Evolutionary conservation across 2,329 filamentous ascomycete species (phyloP).

Genomic region (Ophiosphaerella korrae): DNA sequence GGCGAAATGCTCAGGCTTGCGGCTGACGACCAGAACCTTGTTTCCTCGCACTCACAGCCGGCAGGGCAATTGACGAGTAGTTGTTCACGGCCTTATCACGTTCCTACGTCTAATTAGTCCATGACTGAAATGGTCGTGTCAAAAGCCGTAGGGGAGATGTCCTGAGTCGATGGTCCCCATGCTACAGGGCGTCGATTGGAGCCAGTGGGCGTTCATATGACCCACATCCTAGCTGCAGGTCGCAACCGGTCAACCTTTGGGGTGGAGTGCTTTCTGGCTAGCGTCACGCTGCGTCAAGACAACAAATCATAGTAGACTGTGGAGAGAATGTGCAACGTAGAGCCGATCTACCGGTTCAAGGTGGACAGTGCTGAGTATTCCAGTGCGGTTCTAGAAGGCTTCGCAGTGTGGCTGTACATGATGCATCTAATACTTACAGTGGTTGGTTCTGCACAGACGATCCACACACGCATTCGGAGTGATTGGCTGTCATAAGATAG

Average conservation of each 20-base stretch:
- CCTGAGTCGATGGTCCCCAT: constrained; percentile 14
- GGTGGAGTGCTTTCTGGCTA: constrained; percentile 8
- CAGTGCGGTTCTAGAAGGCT: constrained; percentile 21
- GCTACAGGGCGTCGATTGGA: constrained; percentile 13
- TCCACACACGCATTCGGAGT: background rate
- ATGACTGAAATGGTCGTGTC: constrained; percentile 13
- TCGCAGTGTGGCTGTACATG: constrained; percentile 22
- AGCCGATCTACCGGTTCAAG: constrained; percentile 13
- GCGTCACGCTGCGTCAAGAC: constrained; percentile 1
- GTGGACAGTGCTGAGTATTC: constrained; percentile 5
- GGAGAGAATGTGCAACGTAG: constrained; percentile 10
- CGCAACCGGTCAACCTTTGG: constrained; percentile 17
- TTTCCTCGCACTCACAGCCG: constrained; percentile 12
- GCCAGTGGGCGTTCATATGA: constrained; percentile 20
- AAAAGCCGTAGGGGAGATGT: constrained; percentile 18
- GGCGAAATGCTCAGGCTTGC: constrained; percentile 11
- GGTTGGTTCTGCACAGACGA: background rate
- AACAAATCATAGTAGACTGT: constrained; percentile 18
- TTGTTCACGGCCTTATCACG: constrained; percentile 20
- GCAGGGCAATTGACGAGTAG: constrained; percentile 26
- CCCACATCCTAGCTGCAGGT: constrained; percentile 12
- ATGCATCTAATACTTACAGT: constrained; percentile 6
- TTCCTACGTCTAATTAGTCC: constrained; percentile 22
- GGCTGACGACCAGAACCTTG: constrained; percentile 18
- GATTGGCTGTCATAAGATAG: background rate